Evolutionary conservation across 1,284 basidiomycete species (phyloP).

Genomic region (Cryptococcus maquisensis): DNA sequence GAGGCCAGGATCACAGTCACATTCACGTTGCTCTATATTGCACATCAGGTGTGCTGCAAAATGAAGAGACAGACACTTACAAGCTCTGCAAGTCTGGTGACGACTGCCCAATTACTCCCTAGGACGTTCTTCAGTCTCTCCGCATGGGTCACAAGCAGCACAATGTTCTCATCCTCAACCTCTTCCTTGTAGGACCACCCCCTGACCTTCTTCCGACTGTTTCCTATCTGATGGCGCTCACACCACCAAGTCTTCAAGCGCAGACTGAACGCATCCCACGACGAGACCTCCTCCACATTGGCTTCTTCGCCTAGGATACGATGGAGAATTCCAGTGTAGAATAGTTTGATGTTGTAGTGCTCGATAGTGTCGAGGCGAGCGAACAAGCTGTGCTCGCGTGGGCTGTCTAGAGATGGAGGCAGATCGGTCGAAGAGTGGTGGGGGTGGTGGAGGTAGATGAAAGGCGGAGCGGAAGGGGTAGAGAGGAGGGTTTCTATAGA

Average conservation of each 20-base stretch:
- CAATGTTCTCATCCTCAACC: conserved; percentile 48
- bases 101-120: conserved; percentile 63
- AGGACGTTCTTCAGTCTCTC: conserved; percentile 63
- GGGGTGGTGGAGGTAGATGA: conserved; percentile 67
- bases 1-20: conserved; percentile 65
- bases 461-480: conserved; percentile 56
- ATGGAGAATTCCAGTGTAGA: conserved; percentile 60
- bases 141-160: conserved; percentile 64
- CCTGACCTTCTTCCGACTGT: conserved; percentile 45
- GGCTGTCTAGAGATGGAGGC: conserved; percentile 21
- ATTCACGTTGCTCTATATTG: conserved; percentile 46
- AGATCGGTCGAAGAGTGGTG: conserved; percentile 49
- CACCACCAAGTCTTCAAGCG: conserved; percentile 52
- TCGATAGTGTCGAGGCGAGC: conserved; percentile 61
- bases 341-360: conserved; percentile 61
- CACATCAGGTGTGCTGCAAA: conserved; percentile 1
- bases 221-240: conserved; percentile 17
- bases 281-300: conserved; percentile 52
- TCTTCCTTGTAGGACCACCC: conserved; percentile 9
- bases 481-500: conserved; percentile 49
- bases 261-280: conserved; percentile 64
- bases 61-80: conserved; percentile 52
- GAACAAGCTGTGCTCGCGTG: conserved; percentile 1
- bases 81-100: conserved; percentile 68
- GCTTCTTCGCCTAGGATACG: neutral